Percentiles rank a stretch among this genome's conserved stretches.
Conservation (phyloP, 208 protist species). For the Leishmania guyanensis region DNA sequence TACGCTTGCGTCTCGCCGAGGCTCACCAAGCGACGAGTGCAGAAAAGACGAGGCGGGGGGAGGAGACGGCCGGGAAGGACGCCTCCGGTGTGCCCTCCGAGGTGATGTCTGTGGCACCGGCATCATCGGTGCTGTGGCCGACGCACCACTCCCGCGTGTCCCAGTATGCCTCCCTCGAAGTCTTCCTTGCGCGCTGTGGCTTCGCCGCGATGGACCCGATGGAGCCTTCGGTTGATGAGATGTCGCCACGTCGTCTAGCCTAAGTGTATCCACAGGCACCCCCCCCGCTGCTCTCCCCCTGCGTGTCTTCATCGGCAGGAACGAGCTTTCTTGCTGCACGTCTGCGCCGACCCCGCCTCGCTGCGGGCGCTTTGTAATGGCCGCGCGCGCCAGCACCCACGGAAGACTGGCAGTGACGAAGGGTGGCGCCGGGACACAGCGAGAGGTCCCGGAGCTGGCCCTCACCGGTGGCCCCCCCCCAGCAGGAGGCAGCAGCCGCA, state of each 20-base stretch:
- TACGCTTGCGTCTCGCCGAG: conserved; percentile 20
- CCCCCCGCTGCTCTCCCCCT: neutral
- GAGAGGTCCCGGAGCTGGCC: neutral
- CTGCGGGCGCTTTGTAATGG: conserved; percentile 1
- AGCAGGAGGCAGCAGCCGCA: too few relatives aligned
- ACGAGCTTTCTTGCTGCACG: too few relatives aligned
- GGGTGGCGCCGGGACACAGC: neutral
- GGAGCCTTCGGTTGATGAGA: neutral
- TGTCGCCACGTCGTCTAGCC: conserved; percentile 5
- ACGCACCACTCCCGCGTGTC: conserved; percentile 17
- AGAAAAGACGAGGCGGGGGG: neutral
- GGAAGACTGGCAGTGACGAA: neutral
- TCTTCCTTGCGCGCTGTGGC: conserved; percentile 30
- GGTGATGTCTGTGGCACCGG: neutral
- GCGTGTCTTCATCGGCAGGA: neutral
- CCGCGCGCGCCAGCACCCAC: neutral
- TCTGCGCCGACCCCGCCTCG: neutral
- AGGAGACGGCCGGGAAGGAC: too few relatives aligned
- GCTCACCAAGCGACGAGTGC: neutral
- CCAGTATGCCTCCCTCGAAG: conserved; percentile 4
- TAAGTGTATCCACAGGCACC: conserved; percentile 2
- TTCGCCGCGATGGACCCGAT: conserved; percentile 16
- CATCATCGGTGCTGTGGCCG: conserved; percentile 12
- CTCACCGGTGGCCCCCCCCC: too few relatives aligned
- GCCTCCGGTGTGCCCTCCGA: neutral